Evolutionary conservation across 2,329 filamentous ascomycete genomes (phyloP), one percentile per base, ranked within the genome.

Genomic region (Phoma sp.): DNA sequence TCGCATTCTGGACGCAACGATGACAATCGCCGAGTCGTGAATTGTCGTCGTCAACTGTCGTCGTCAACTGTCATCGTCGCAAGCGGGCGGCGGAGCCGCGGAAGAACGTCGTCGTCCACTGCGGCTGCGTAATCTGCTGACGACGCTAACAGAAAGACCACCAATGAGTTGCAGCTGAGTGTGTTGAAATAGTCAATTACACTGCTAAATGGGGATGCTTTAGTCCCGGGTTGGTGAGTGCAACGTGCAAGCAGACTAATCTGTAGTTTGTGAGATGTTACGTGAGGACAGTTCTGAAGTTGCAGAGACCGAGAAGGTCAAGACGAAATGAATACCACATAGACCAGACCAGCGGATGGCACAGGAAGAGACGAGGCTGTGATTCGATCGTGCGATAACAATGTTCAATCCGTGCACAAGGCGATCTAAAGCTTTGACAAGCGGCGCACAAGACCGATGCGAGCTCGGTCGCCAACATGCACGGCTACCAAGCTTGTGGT

Each of bases 111-210:
- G 24, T 47, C 36, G 24, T 25, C 21, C 17, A 38, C n/a, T 24
- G 22, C 6, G 3, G n/a, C 22, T 43, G 50, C 62, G 62, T 61
- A 57, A 65, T 54, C 54, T 50, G 52, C 57, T 62, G 58, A 60
- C 61, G 55, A 62, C 44, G 55, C 49, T 50, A 55, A 37, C 22
- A 35, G n/a, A 36, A 46, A 38, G 8, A 33, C 46, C 19, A 37
- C 36, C 52, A 55, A 51, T 46, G 32, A 43, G 1, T 25, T 44
- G n/a, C n/a, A 25, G 22, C 1, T 13, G 10, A 36, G 37, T 19
- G 19, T 21, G 24, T 24, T 46, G n/a, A 38, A 22, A 37, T 29
- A 36, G 19, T 36, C 13, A 25, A 37, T 2, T 10, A n/a, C 15
- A 7, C 6, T 35, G 41, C 35, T 35, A 29, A 24, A 24, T 33